These are phyloP conservation scores for Globisporangium acanthophoron DNA, from an alignment of 352 stramenopile species.

Conservation along the genomic window DNA sequence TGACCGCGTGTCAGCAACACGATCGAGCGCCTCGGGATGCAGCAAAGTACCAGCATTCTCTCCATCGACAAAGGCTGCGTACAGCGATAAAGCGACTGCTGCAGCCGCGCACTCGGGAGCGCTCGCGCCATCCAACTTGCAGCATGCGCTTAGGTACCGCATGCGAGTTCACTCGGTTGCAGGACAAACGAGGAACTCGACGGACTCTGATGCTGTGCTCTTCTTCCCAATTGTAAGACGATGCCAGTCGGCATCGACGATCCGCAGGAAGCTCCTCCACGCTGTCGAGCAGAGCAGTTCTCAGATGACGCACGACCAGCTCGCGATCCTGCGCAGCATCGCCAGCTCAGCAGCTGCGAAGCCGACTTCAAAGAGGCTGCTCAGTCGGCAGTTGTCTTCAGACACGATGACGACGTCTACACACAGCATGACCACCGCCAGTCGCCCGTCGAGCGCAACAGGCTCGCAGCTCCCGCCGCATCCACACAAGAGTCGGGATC, in stretches of 20 bases:
- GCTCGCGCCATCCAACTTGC: slow-evolving; percentile 19
- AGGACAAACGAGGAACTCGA: background rate
- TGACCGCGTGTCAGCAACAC: slow-evolving; percentile 8
- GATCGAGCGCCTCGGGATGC: background rate
- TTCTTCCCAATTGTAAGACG: slow-evolving; percentile 19
- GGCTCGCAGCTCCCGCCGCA: background rate
- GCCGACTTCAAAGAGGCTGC: slow-evolving; percentile 15
- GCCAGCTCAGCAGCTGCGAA: slow-evolving; percentile 13
- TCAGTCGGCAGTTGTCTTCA: slow-evolving; percentile 9
- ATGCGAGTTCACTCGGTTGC: background rate
- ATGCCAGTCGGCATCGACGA: slow-evolving; percentile 57
- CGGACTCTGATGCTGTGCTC: background rate
- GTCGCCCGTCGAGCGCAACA: slow-evolving; percentile 9
- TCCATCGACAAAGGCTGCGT: slow-evolving; percentile 3
- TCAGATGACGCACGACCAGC: slow-evolving; percentile 27
- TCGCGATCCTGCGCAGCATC: slow-evolving; percentile 33
- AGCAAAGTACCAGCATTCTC: background rate
- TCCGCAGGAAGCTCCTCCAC: slow-evolving; percentile 60
- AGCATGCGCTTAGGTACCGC: slow-evolving; percentile 20
- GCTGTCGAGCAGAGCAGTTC: slow-evolving; percentile 46
- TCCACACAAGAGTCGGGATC: slow-evolving; percentile 1
- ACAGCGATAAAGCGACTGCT: slow-evolving; percentile 6
- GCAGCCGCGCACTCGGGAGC: background rate
- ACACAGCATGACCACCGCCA: background rate
- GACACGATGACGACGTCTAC: background rate